Conservation (phyloP, 345 rosid species). For the Viola odorata region DNA sequence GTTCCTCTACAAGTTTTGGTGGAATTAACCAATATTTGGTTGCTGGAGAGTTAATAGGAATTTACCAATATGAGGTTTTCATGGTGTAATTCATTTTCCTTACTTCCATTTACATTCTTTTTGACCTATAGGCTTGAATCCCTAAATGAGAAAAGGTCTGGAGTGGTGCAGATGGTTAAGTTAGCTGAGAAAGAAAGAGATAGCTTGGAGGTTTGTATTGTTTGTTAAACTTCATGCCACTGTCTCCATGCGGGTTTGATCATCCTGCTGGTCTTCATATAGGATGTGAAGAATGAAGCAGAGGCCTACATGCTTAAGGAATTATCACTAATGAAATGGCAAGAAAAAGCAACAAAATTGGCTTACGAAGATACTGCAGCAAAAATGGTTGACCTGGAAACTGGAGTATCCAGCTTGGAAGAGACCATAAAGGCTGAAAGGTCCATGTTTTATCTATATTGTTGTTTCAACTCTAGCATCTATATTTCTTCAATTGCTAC, state of each 20-base stretch:
- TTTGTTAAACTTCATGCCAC: slow-evolving; percentile 7
- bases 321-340: slow-evolving; percentile 80
- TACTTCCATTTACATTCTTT: background rate
- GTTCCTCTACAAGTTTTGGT: too few relatives aligned
- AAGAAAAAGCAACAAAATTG: slow-evolving; percentile 80
- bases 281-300: slow-evolving; percentile 93
- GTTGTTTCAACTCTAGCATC: slow-evolving; percentile 3
- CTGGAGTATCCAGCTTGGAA: slow-evolving; percentile 54
- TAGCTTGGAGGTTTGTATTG: slow-evolving; percentile 71
- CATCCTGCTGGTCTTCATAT: slow-evolving; percentile 10
- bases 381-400: slow-evolving; percentile 54
- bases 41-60: too few relatives aligned
- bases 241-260: slow-evolving; percentile 5
- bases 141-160: slow-evolving; percentile 81
- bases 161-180: slow-evolving; percentile 98
- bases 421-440: slow-evolving; percentile 60
- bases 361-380: slow-evolving; percentile 60
- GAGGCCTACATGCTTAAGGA: slow-evolving; percentile 94
- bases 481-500: slow-evolving; percentile 1
- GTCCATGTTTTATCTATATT: slow-evolving; percentile 22
- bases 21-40: too few relatives aligned
- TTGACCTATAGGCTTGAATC: slow-evolving; percentile 57
- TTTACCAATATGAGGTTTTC: too few relatives aligned
- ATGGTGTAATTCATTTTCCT: background rate
- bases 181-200: slow-evolving; percentile 96